phyloP scores from a whole-genome alignment of 148 eudicot genomes.

The Beta vulgaris region DNA sequence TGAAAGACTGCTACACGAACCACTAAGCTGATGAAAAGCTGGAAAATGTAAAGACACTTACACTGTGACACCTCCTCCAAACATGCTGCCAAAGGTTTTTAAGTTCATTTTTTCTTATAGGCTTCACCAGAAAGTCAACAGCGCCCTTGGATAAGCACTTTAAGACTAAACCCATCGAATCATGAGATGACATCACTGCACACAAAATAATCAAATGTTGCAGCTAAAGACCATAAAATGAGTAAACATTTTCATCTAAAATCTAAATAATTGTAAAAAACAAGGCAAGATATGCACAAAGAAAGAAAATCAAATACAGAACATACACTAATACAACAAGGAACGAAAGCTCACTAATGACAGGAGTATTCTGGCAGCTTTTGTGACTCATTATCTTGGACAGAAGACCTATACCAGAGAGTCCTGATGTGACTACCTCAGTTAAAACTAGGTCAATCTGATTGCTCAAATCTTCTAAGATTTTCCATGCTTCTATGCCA shows the following conservation, averaged over 20 bases:
- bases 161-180: slow-evolving; percentile 78
- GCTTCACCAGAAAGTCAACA: slow-evolving; percentile 78
- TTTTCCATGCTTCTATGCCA: slow-evolving; percentile 65
- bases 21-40: neutral
- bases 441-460: slow-evolving; percentile 78
- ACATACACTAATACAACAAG: neutral
- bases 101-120: slow-evolving; percentile 81
- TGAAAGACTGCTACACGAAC: neutral
- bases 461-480: slow-evolving; percentile 55
- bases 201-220: slow-evolving; percentile 34
- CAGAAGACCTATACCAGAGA: slow-evolving; percentile 75
- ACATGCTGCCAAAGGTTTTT: slow-evolving; percentile 90
- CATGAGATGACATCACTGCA: slow-evolving; percentile 91
- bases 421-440: slow-evolving; percentile 74
- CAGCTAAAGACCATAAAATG: slow-evolving; percentile 28
- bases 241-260: neutral
- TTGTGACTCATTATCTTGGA: slow-evolving; percentile 75
- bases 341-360: slow-evolving; percentile 69
- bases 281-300: neutral
- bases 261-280: neutral
- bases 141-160: slow-evolving; percentile 85
- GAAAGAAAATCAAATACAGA: neutral
- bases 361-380: slow-evolving; percentile 74
- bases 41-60: slow-evolving; percentile 35
- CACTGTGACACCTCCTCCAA: slow-evolving; percentile 83